Evolutionary conservation across 495 filamentous ascomycete species (phyloP).

Genomic region (Platismatia glauca): DNA sequence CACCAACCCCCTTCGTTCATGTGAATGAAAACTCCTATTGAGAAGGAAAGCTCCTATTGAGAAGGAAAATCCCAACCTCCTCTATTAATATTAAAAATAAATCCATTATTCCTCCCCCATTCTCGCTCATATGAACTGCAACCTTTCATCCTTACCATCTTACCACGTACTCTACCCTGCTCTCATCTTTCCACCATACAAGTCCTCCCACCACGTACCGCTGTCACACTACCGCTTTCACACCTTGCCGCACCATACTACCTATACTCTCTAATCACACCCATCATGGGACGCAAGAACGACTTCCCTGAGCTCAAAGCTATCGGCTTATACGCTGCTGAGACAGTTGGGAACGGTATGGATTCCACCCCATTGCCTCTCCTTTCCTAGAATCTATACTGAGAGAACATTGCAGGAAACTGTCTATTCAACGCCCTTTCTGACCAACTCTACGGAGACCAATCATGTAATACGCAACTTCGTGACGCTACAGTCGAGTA

Average conservation of each 20-base stretch:
- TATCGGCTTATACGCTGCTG: conserved; percentile 41
- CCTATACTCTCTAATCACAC: conserved; percentile 6
- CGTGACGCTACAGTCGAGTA: conserved; percentile 52
- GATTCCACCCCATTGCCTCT: conserved; percentile 2
- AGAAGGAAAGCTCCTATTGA: neutral
- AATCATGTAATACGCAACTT: conserved; percentile 48
- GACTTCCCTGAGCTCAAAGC: conserved; percentile 48
- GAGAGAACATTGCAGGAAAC: conserved; percentile 43
- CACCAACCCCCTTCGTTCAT: conserved; percentile 13
- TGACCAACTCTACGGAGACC: conserved; percentile 63
- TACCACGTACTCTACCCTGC: conserved; percentile 13
- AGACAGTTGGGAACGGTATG: conserved; percentile 44
- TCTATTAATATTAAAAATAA: conserved; percentile 7
- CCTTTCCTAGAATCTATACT: conserved; percentile 8
- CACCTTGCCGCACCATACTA: neutral
- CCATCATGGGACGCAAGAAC: conserved; percentile 29
- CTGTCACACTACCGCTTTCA: neutral
- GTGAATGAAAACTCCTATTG: neutral
- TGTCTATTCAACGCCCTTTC: conserved; percentile 72
- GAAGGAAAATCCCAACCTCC: conserved; percentile 15
- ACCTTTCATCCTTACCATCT: conserved; percentile 7
- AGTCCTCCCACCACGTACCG: neutral
- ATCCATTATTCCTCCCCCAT: conserved; percentile 3
- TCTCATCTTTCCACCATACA: neutral
- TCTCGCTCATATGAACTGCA: conserved; percentile 7